Evolutionary conservation across 495 filamentous ascomycete species (phyloP), one percentile per base, ranked within the genome.

Genomic region (Penicillium bialowiezense): DNA sequence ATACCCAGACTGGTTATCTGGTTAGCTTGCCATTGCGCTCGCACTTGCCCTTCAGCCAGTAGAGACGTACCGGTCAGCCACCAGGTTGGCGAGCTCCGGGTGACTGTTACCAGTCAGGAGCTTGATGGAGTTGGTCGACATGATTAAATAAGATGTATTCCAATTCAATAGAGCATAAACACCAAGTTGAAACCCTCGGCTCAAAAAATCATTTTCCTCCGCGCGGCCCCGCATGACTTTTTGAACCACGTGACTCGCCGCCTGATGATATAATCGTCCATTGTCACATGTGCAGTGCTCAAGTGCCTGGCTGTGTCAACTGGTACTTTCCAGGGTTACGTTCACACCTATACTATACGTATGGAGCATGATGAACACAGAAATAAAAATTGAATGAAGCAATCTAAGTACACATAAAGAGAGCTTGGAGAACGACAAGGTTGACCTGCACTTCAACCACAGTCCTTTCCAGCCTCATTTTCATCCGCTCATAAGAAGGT

Each of bases 41-140:
- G n/a, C n/a, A n/a, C n/a, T n/a, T n/a, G n/a, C n/a, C 23, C 23
- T 29, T 21, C 18, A 14, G 39, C 17, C 23, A 14, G 44, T 41
- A 37, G 17, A 44, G 44, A 49, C 74, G 54, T 80, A 97, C 92
- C 91, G 82, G 68, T 95, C 89, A 58, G 93, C 91, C 44, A 98
- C 89, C 60, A 87, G 81, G 68, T 86, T 86, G 33, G 92, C 91
- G 47, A 98, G 82, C 61, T 87, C 80, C 9, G 92, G 93, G 71
- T 98, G 92, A 71, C 91, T 95, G 70, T 92, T 95, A 58, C 92
- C 92, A 60, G 91, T 93, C 65, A 97, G 80, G 55, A 97, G 72
- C 72, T 97, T 97, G 73, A 97, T 95, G 40, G 90, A 91, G 79
- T 97, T 97, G 44, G 83, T 75, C 54, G 85, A 77, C 85, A 88